These are phyloP conservation scores for Chrysoporthe deuterocubensis DNA, from an alignment of 2,329 filamentous ascomycete genomes.

Conservation along the genomic window DNA sequence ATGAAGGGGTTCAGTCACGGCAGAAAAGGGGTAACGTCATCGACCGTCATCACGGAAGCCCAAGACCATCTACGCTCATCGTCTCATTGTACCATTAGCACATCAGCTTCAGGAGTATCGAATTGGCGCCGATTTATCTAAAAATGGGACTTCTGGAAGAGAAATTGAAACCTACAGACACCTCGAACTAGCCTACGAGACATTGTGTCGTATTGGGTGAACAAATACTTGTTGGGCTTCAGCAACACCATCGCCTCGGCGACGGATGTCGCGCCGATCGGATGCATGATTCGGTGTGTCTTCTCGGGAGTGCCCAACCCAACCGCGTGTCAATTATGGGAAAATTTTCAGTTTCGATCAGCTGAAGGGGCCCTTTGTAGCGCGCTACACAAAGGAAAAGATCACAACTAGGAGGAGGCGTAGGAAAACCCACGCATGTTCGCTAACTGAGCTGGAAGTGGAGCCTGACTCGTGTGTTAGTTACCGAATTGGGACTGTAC, in stretches of 20 bases:
- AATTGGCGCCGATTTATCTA: not conserved
- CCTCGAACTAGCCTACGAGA: too few species aligned
- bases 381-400: not conserved
- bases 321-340: too few species aligned
- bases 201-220: too few species aligned
- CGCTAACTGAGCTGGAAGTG: not conserved
- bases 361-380: too few species aligned
- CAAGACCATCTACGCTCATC: not conserved
- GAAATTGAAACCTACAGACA: not conserved
- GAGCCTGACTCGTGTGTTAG: slow-evolving; percentile 14
- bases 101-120: not conserved
- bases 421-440: not conserved
- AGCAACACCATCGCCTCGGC: too few species aligned
- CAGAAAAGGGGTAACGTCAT: not conserved
- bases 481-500: slow-evolving; percentile 15
- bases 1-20: not conserved
- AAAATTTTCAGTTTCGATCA: too few species aligned
- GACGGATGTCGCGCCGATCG: too few species aligned
- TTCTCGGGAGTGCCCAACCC: too few species aligned
- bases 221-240: too few species aligned
- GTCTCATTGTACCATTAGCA: not conserved
- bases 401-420: not conserved
- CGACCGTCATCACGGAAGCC: not conserved
- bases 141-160: not conserved
- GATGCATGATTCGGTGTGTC: too few species aligned